A percentile compares a stretch with the other conserved stretches of the same genome.
Conservation (phyloP, 495 filamentous ascomycete genomes). For the Neurospora tetraspora region DNA sequence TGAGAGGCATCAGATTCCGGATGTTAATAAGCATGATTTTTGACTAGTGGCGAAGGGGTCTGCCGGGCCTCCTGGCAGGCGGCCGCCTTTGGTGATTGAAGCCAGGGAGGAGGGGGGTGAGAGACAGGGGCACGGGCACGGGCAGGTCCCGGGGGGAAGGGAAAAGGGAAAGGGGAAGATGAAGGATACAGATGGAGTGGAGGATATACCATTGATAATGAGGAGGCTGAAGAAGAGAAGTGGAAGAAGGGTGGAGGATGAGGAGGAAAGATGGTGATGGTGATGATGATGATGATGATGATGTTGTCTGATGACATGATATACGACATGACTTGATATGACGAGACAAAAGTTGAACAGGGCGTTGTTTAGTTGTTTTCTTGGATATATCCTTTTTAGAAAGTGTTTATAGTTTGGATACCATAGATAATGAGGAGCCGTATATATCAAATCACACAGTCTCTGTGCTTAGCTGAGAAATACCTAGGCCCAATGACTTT, state of each 20-base stretch:
- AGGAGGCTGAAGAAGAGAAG: background rate
- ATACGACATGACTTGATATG: background rate
- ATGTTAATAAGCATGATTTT: slow-evolving; percentile 25
- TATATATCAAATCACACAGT: background rate
- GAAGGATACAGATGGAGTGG: background rate
- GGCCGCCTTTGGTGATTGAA: background rate
- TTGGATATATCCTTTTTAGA: background rate
- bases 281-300: background rate
- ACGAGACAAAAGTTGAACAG: background rate
- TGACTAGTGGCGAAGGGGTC: background rate
- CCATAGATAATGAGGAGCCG: background rate
- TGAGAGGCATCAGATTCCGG: slow-evolving; percentile 31
- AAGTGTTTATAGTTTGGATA: background rate
- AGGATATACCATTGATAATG: background rate
- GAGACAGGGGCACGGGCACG: background rate
- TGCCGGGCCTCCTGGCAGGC: too few species aligned
- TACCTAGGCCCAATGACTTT: too few species aligned
- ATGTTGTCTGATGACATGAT: background rate
- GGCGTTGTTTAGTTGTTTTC: background rate
- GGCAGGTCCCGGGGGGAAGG: background rate
- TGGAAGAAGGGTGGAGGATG: background rate
- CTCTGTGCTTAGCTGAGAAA: too few species aligned
- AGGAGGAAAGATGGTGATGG: background rate
- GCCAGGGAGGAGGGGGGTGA: too few species aligned
- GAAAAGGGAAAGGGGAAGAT: background rate